Evolutionary conservation across 2,329 filamentous ascomycete genomes (phyloP).

Genomic region (Tolypocladium amazonense): DNA sequence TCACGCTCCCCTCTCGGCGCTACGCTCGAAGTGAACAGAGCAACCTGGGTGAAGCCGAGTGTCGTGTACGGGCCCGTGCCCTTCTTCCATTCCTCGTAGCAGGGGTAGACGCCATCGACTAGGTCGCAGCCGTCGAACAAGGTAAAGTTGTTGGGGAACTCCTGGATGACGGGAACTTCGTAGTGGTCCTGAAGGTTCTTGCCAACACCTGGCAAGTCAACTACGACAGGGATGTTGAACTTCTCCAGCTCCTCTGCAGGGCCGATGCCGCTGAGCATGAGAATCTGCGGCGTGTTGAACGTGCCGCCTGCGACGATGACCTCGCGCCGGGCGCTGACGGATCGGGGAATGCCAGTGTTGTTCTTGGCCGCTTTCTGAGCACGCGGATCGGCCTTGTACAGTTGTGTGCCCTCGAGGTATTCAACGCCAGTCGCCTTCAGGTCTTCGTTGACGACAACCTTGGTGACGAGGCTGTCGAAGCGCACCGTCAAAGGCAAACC

Average conservation of each 20-base stretch:
- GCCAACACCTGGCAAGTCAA: slow-evolving; percentile 43
- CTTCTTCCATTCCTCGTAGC: background rate
- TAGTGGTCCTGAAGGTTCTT: slow-evolving; percentile 48
- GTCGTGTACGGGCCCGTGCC: background rate
- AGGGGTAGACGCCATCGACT: background rate
- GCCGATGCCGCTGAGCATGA: slow-evolving; percentile 40
- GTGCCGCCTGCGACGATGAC: slow-evolving; percentile 38
- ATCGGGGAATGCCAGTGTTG: slow-evolving; percentile 3
- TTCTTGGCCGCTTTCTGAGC: background rate
- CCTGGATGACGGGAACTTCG: slow-evolving; percentile 21
- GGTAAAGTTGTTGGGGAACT: slow-evolving; percentile 3
- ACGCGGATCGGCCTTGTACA: slow-evolving; percentile 15
- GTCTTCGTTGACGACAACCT: slow-evolving; percentile 24
- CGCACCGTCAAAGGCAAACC: slow-evolving; percentile 11
- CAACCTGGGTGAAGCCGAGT: background rate
- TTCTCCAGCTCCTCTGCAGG: slow-evolving; percentile 27
- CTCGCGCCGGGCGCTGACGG: slow-evolving; percentile 24
- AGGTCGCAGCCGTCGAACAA: background rate
- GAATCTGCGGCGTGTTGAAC: slow-evolving; percentile 40
- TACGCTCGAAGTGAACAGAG: background rate
- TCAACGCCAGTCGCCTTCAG: slow-evolving; percentile 22
- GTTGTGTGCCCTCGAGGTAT: slow-evolving; percentile 13
- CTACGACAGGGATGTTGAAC: slow-evolving; percentile 33
- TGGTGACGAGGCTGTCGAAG: slow-evolving; percentile 20
- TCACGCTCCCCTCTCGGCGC: background rate